Conservation (phyloP, 176 grass and related monocot species). For the maize (Zea mays) region Zm-B73-REFERENCE-NAM-5.0 NC_050104.1:79624001-79624500, state of each 20-base stretch:
- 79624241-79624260: conserved; percentile 98
- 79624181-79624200: conserved; percentile 98
- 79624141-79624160: conserved; percentile 95
- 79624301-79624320: conserved; percentile 99
- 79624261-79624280: conserved; percentile 99
- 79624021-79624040: conserved; percentile 96
- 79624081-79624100: conserved; percentile 96
- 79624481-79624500: conserved; percentile 97
- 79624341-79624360: conserved; percentile 96
- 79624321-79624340: conserved; percentile 99
- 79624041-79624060: conserved; percentile 71
- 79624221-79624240: conserved; percentile 98
- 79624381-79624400: conserved; percentile 98
- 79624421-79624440: conserved; percentile 99
- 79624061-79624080: conserved; percentile 97
- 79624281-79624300: conserved; percentile 99
- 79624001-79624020: conserved; percentile 99
- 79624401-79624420: conserved; percentile 99
- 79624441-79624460: conserved; percentile 94
- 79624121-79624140: conserved; percentile 98
- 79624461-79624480: conserved; percentile 92
- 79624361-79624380: conserved; percentile 98
- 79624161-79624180: conserved; percentile 95
- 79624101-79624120: conserved; percentile 84
- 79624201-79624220: conserved; percentile 98